Conservation (phyloP, 2,329 filamentous ascomycete species). For the Cytospora paraplurivora region DNA sequence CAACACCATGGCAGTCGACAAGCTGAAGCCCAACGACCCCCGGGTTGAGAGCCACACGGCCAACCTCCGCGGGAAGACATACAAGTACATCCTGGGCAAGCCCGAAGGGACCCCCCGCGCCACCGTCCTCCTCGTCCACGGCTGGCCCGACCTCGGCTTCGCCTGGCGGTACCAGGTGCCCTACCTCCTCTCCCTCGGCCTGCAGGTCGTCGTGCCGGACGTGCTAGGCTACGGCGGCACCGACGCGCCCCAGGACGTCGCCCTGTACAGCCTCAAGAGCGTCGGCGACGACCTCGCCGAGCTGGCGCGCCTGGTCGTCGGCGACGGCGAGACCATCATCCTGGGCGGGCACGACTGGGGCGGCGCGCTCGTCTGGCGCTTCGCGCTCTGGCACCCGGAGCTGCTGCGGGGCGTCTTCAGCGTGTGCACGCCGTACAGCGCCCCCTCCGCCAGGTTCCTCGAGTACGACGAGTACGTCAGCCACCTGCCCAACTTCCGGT, state of each 20-base stretch:
- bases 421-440: conserved; percentile 74
- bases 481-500: conserved; percentile 69
- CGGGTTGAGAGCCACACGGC: conserved; percentile 66
- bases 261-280: conserved; percentile 70
- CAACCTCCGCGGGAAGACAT: conserved; percentile 68
- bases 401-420: conserved; percentile 75
- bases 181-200: conserved; percentile 67
- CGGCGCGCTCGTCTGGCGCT: conserved; percentile 72
- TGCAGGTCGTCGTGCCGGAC: conserved; percentile 82
- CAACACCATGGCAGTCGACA: conserved; percentile 53
- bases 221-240: conserved; percentile 85
- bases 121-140: conserved; percentile 59
- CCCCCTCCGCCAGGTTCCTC: conserved; percentile 55
- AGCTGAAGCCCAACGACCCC: conserved; percentile 66
- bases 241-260: conserved; percentile 63
- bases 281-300: conserved; percentile 74
- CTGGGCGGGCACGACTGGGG: conserved; percentile 94
- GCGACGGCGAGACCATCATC: conserved; percentile 60
- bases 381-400: conserved; percentile 71
- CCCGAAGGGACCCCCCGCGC: conserved; percentile 43
- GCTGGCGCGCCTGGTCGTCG: conserved; percentile 59
- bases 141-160: conserved; percentile 80
- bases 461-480: conserved; percentile 60
- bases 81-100: conserved; percentile 64
- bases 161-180: conserved; percentile 93